Percentiles rank a stretch among this genome's conserved stretches.
Conservation (phyloP, 306 rosid species). For the Dryas drummondii region DNA sequence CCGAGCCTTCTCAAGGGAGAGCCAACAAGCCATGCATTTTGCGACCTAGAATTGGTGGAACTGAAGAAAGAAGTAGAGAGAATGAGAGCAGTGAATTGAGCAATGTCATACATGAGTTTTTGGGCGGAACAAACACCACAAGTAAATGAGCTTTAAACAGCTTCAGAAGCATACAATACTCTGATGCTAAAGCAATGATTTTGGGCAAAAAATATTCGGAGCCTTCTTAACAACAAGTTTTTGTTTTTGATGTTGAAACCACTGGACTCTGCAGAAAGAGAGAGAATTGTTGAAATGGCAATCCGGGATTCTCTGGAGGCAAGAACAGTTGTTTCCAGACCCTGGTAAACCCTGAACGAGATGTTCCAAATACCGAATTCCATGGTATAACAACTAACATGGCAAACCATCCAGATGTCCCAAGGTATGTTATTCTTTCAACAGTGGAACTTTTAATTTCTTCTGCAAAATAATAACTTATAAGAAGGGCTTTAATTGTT, state of each 20-base stretch:
- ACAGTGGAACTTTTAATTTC: neutral
- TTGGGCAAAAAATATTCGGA: neutral
- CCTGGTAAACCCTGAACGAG: constrained; percentile 7
- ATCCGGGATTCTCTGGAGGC: neutral
- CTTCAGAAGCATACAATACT: constrained; percentile 3
- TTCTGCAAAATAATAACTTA: too few species aligned
- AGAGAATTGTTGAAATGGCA: neutral
- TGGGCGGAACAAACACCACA: neutral
- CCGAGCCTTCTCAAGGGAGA: too few species aligned
- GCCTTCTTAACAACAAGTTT: neutral
- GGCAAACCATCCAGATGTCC: neutral
- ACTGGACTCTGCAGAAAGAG: neutral
- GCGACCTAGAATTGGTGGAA: too few species aligned
- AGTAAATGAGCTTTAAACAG: neutral
- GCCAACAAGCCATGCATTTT: too few species aligned
- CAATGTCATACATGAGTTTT: too few species aligned
- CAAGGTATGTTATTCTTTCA: neutral
- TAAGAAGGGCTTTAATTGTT: too few species aligned
- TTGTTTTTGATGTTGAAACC: constrained; percentile 6
- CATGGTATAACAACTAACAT: constrained; percentile 4
- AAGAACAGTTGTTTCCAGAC: constrained; percentile 17
- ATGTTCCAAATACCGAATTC: neutral
- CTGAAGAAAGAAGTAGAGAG: too few species aligned
- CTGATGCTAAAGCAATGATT: neutral
- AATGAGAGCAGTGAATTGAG: too few species aligned